These are phyloP conservation scores for Tardiomyces digboiensis DNA, from an alignment of 1,139 yeast species.

Conservation along the genomic window DNA sequence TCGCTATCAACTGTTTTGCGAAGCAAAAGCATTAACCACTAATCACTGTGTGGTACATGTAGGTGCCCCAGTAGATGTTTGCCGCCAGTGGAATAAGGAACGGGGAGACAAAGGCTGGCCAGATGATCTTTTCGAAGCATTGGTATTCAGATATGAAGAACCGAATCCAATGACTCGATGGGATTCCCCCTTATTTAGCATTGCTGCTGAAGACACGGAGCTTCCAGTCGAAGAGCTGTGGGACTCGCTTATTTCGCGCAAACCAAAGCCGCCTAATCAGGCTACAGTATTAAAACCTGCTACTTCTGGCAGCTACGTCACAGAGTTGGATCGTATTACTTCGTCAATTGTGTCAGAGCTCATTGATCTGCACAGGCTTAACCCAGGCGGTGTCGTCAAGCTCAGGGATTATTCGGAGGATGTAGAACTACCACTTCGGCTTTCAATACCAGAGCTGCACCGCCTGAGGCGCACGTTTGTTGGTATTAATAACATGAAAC, in stretches of 20 bases:
- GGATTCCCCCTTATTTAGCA: constrained; percentile 87
- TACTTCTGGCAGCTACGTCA: constrained; percentile 70
- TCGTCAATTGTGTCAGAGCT: constrained; percentile 50
- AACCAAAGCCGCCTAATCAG: constrained; percentile 39
- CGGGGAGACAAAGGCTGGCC: constrained; percentile 47
- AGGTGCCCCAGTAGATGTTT: constrained; percentile 52
- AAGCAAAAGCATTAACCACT: constrained; percentile 76
- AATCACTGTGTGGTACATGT: constrained; percentile 80
- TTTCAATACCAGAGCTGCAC: constrained; percentile 72
- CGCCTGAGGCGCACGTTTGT: constrained; percentile 77
- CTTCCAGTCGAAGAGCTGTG: constrained; percentile 64
- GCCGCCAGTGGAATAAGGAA: constrained; percentile 51
- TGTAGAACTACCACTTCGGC: constrained; percentile 55
- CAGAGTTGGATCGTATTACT: constrained; percentile 69
- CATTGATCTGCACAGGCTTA: constrained; percentile 50
- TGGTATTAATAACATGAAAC: constrained; percentile 68
- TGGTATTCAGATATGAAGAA: constrained; percentile 85
- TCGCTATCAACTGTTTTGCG: constrained; percentile 88
- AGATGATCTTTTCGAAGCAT: constrained; percentile 50
- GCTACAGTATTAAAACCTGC: constrained; percentile 49
- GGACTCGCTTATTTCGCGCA: constrained; percentile 54
- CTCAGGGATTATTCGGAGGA: constrained; percentile 30
- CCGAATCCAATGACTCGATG: constrained; percentile 82
- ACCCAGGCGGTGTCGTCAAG: constrained; percentile 40
- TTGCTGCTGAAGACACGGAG: constrained; percentile 45